A percentile compares a stretch with the other conserved stretches of the same genome.
Evolutionary conservation across 2,329 filamentous ascomycete genomes (phyloP).

Genomic region (Aspergillus ibericus): DNA sequence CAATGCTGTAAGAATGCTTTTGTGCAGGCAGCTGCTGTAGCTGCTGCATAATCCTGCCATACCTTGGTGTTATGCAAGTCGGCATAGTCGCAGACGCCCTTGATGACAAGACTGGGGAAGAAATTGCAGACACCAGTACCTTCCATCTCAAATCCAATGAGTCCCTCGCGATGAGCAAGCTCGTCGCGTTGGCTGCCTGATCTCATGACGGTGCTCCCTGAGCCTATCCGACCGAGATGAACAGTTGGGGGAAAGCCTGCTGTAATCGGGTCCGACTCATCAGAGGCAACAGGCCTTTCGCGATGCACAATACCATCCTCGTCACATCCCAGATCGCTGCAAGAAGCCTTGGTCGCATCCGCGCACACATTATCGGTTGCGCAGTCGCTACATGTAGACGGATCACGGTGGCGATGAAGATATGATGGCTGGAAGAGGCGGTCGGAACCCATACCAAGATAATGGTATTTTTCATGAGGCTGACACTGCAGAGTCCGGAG

Average conservation of each 20-base stretch:
- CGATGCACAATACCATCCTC: neutral
- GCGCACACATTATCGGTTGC: constrained; percentile 14
- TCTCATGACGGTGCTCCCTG: constrained; percentile 15
- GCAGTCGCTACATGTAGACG: neutral
- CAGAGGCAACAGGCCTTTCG: neutral
- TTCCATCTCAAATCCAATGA: constrained; percentile 6
- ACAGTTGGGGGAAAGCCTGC: neutral
- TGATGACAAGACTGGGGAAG: constrained; percentile 11
- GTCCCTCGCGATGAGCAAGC: neutral
- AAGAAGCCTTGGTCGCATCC: constrained; percentile 1
- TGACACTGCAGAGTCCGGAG: neutral
- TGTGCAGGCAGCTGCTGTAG: constrained; percentile 17
- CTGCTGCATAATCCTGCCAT: constrained; percentile 22
- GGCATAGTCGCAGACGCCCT: constrained; percentile 20
- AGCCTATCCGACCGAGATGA: constrained; percentile 12
- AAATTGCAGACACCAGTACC: neutral
- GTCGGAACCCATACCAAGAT: neutral
- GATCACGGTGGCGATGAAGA: neutral
- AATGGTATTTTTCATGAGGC: neutral
- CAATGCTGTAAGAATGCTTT: constrained; percentile 11
- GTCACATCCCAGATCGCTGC: constrained; percentile 11
- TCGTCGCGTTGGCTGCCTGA: constrained; percentile 11
- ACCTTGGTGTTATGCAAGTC: constrained; percentile 20
- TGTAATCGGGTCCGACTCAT: neutral
- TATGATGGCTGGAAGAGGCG: neutral